These are phyloP conservation scores for Cucurbita pepo DNA, from an alignment of 306 rosid species.

Conservation along the genomic window DNA sequence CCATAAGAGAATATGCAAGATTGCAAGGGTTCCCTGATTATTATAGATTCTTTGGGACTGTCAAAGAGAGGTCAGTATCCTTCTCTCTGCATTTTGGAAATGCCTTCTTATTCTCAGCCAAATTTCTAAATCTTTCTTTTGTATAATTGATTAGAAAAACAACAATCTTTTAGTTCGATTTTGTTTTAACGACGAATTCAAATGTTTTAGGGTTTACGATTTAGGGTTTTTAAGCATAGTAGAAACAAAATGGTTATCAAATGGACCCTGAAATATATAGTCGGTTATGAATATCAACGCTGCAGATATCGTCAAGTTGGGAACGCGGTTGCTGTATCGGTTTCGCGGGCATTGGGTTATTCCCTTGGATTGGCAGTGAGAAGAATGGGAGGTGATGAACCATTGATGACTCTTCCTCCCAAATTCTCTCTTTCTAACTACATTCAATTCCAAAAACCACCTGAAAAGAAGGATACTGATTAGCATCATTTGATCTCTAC, in stretches of 20 bases:
- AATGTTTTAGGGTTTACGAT: too few relatives aligned
- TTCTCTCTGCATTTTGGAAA: not conserved
- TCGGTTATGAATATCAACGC: not conserved
- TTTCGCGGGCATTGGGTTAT: constrained; percentile 62
- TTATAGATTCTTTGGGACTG: constrained; percentile 46
- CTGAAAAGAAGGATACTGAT: constrained; percentile 7
- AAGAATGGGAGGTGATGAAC: constrained; percentile 36
- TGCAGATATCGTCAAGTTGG: constrained; percentile 81
- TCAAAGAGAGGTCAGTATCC: constrained; percentile 47
- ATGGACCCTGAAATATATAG: not conserved
- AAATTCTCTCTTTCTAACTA: constrained; percentile 62
- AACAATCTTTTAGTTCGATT: too few relatives aligned
- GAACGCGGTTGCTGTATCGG: constrained; percentile 77
- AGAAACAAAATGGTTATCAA: not conserved
- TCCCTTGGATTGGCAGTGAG: constrained; percentile 52
- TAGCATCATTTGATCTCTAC: not conserved
- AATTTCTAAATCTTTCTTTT: too few relatives aligned
- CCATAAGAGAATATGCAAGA: constrained; percentile 77
- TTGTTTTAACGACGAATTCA: not conserved
- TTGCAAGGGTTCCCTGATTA: constrained; percentile 91
- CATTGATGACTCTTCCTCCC: constrained; percentile 45
- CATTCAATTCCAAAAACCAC: constrained; percentile 27
- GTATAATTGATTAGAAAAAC: too few relatives aligned
- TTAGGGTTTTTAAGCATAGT: too few relatives aligned
- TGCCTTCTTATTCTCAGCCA: not conserved